Percentiles rank a stretch among this genome's conserved stretches.
Conservation (phyloP, 2,329 filamentous ascomycete genomes). For the Trichoderma harzianum region DNA sequence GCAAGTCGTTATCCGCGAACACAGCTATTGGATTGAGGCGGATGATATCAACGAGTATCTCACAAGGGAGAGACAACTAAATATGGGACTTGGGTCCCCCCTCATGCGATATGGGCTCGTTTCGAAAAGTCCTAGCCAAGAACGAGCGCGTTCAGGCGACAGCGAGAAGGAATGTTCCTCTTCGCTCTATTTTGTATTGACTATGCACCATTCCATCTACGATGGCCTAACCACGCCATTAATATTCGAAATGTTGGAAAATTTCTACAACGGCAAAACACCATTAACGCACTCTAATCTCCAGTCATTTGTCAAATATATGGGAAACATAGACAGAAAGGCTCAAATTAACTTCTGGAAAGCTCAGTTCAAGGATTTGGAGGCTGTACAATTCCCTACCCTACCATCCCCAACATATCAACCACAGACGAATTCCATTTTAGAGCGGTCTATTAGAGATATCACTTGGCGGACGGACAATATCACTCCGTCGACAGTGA, state of each 20-base stretch:
- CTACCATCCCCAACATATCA: neutral
- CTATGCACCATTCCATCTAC: constrained; percentile 12
- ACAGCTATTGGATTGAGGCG: neutral
- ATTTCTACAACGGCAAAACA: neutral
- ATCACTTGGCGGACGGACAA: neutral
- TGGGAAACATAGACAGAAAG: neutral
- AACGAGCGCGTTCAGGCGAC: neutral
- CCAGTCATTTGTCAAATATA: neutral
- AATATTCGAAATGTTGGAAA: neutral
- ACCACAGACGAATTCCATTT: neutral
- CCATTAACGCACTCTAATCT: neutral
- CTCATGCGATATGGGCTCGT: neutral
- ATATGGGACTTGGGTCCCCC: neutral
- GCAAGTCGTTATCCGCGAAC: constrained; percentile 1
- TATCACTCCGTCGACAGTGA: constrained; percentile 5
- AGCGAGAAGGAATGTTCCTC: neutral
- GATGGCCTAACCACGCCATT: neutral
- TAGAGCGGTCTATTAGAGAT: neutral
- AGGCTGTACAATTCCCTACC: neutral
- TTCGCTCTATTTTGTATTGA: constrained; percentile 3
- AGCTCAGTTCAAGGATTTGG: neutral
- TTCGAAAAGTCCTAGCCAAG: neutral
- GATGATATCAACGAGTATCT: neutral
- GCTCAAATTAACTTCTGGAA: neutral
- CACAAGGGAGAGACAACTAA: neutral